Evolutionary conservation across 768 basidiomycete species (phyloP).

Genomic region (Leccinum obscurum): DNA sequence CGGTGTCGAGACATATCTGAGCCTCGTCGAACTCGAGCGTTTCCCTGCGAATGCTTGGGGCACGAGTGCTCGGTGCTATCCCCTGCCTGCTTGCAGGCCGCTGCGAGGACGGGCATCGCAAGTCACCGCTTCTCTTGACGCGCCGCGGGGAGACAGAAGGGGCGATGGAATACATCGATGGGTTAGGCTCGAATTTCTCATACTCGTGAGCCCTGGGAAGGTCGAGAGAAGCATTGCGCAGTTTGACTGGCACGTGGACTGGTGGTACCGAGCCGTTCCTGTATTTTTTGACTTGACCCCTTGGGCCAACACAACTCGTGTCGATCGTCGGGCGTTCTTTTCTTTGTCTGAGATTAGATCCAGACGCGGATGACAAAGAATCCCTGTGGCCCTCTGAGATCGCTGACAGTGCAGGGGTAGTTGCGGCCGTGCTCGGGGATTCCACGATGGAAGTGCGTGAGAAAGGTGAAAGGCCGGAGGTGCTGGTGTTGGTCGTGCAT

Average conservation of each 20-base stretch:
- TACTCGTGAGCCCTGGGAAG: slow-evolving; percentile 27
- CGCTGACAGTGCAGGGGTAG: slow-evolving; percentile 29
- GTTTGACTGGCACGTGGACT: slow-evolving; percentile 29
- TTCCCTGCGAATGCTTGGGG: slow-evolving; percentile 31
- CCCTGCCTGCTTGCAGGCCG: slow-evolving; percentile 30
- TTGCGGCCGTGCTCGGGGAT: slow-evolving; percentile 27
- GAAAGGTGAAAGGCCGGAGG: slow-evolving; percentile 28
- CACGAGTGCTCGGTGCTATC: slow-evolving; percentile 20
- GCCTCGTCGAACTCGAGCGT: slow-evolving; percentile 31
- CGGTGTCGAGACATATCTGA: slow-evolving; percentile 33
- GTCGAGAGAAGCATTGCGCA: slow-evolving; percentile 32
- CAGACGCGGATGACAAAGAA: slow-evolving; percentile 14
- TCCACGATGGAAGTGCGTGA: slow-evolving; percentile 28
- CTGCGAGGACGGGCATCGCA: slow-evolving; percentile 25
- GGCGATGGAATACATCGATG: slow-evolving; percentile 33
- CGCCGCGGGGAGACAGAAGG: slow-evolving; percentile 28
- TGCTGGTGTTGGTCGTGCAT: slow-evolving; percentile 27
- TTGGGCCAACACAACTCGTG: slow-evolving; percentile 33
- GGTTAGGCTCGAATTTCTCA: slow-evolving; percentile 28
- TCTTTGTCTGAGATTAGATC: slow-evolving; percentile 22
- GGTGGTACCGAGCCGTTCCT: slow-evolving; percentile 35
- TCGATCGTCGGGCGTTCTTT: slow-evolving; percentile 35
- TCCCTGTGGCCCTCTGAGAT: slow-evolving; percentile 18
- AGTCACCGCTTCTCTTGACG: slow-evolving; percentile 24
- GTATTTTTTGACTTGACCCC: slow-evolving; percentile 33